These are phyloP conservation scores for Hsuehochloa calcarea DNA, from an alignment of 176 grass and related monocot genomes.

Conservation along the genomic window DNA sequence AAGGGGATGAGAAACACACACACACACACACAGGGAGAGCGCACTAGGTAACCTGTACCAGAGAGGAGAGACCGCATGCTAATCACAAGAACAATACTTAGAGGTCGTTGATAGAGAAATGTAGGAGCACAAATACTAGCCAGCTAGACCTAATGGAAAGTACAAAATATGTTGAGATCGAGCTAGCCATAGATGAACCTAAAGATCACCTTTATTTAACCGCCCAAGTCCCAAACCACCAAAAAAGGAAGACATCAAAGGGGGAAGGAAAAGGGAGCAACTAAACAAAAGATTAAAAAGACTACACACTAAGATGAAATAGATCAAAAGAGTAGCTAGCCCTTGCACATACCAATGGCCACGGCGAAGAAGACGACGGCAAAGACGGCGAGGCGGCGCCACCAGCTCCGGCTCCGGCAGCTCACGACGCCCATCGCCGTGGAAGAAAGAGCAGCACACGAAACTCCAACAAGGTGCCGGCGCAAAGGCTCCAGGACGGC, in stretches of 20 bases:
- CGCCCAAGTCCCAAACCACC: not conserved
- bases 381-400: not conserved
- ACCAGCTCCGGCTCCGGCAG: not conserved
- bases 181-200: not conserved
- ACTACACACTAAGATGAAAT: not conserved
- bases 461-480: not conserved
- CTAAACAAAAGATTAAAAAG: not conserved
- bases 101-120: not conserved
- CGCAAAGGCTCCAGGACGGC: not conserved
- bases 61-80: not conserved
- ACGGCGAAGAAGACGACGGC: conserved; percentile 8
- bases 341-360: conserved; percentile 22
- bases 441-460: not conserved
- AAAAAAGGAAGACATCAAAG: not conserved
- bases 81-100: not conserved
- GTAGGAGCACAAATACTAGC: not conserved
- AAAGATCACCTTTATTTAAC: not conserved
- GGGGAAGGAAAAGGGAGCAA: not conserved
- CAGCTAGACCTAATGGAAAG: not conserved
- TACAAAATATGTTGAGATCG: not conserved
- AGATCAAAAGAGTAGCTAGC: not conserved
- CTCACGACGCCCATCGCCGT: not conserved
- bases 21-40: no score
- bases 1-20: not conserved
- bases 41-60: not conserved